A percentile compares a stretch with the other conserved stretches of the same genome.
phyloP scores from a whole-genome alignment of 2,329 filamentous ascomycete species.

The Sporothrix schenckii region DNA sequence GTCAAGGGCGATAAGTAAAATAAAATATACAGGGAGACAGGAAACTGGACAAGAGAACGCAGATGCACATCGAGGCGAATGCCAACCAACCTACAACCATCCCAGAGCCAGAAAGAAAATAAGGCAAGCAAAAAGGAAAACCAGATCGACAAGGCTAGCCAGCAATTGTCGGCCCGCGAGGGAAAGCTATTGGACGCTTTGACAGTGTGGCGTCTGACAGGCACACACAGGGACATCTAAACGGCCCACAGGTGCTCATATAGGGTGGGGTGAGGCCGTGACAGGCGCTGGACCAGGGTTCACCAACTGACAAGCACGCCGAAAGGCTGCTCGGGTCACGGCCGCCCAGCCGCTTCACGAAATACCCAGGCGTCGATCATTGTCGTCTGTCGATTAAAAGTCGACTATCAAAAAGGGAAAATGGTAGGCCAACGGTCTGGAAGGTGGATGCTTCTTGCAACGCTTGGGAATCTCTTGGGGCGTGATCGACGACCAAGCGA shows the following conservation, averaged over 20 bases:
- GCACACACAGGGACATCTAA: background rate
- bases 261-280: background rate
- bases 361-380: background rate
- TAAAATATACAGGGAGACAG: too few species aligned
- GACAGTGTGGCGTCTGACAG: background rate
- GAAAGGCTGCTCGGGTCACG: background rate
- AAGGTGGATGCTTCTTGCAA: background rate
- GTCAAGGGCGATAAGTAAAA: too few species aligned
- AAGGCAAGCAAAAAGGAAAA: background rate
- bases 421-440: background rate
- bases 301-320: too few species aligned
- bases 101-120: background rate
- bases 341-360: background rate
- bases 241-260: background rate
- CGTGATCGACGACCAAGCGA: conserved; percentile 9
- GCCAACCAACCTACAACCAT: background rate
- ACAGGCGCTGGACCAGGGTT: background rate
- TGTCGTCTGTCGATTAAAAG: background rate
- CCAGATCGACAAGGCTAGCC: conserved; percentile 24
- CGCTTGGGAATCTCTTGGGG: background rate
- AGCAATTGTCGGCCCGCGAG: conserved; percentile 18
- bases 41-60: background rate
- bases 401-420: background rate
- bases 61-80: background rate
- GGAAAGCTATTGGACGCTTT: background rate